phyloP scores from a whole-genome alignment of 169 alveolate species.

The Perkinsus olseni region DNA sequence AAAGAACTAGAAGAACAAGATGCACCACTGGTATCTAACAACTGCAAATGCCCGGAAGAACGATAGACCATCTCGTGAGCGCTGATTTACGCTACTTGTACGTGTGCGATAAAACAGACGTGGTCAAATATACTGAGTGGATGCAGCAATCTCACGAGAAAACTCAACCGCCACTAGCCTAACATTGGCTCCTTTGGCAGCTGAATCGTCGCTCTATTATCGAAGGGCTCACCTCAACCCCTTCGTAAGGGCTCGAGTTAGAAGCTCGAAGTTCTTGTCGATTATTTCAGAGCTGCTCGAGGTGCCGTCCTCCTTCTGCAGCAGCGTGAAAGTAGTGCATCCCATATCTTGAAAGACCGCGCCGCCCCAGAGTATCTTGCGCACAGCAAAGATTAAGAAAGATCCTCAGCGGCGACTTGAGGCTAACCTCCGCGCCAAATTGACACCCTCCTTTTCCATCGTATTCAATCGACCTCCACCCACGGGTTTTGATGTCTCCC shows the following conservation, averaged over 20 bases:
- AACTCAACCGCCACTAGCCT: too few relatives aligned
- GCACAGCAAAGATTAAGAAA: neutral
- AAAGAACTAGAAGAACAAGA: neutral
- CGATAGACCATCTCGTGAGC: neutral
- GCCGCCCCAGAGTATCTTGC: slow-evolving; percentile 6
- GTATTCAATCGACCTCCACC: neutral
- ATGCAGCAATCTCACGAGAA: too few relatives aligned
- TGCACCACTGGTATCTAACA: too few relatives aligned
- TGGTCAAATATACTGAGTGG: too few relatives aligned
- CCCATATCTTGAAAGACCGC: slow-evolving; percentile 8
- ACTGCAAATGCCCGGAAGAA: neutral
- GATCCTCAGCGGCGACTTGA: neutral
- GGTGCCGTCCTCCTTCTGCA: neutral
- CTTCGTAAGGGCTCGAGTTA: neutral
- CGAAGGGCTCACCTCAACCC: neutral
- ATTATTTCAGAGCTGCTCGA: neutral
- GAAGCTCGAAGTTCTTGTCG: neutral
- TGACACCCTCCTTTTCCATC: neutral
- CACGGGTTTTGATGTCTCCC: slow-evolving; percentile 9
- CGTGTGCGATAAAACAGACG: too few relatives aligned
- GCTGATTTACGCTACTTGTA: too few relatives aligned
- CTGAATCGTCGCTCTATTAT: neutral
- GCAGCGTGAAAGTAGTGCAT: neutral
- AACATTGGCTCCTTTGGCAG: too few relatives aligned
- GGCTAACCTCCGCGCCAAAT: neutral